Evolutionary conservation across 139 green algal species (phyloP), one percentile per base, ranked within the genome.

Genomic region (Closterium sp.): DNA sequence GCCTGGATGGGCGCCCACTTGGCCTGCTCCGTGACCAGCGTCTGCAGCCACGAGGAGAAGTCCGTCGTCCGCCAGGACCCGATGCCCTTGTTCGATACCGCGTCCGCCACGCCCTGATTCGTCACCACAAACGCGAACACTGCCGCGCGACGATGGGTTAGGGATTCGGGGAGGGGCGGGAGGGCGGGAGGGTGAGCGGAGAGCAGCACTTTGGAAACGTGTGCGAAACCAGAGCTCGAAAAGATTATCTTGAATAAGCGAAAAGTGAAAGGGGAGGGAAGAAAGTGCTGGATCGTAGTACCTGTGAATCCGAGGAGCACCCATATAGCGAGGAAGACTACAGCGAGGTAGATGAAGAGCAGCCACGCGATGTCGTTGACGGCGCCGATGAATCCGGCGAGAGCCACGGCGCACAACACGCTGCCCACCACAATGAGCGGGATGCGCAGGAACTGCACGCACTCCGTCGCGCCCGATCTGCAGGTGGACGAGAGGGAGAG

Each of bases 81-180:
- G 21, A 92, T 34, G 33, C 90, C 90, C 16, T 31, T n/a, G 34
- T 36, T 88, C 31, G 33, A 33, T 9, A 93, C 90, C 34, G 34
- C 87, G 4, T 90, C 86, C 30, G 28, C 43, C n/a, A 88, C 90
- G 19, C 8, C 16, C 4, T 76, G 32, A 88, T 93, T 93, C 1
- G 90, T 93, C 28, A 93, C 90, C 9, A 93, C 10, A n/a, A 93
- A 93, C 32, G 90, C 36, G 85, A 93, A 93, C 28, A 93, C 87
- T 91, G 89, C 69, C 34, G 30, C 85, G 30, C 33, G 4, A 55
- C 36, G 6, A 55, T 6, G 36, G 36, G 36, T 55, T 4, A 6
- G 36, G 43, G 12, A 55, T 4, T 55, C 6, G 36, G 36, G 36
- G 36, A 6, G 4, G 36, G 36, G 36, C 4, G 81, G 7, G n/a